Evolutionary conservation across 768 basidiomycete species (phyloP), one percentile per base, ranked within the genome.

Genomic region (Tephrocybe sp.): DNA sequence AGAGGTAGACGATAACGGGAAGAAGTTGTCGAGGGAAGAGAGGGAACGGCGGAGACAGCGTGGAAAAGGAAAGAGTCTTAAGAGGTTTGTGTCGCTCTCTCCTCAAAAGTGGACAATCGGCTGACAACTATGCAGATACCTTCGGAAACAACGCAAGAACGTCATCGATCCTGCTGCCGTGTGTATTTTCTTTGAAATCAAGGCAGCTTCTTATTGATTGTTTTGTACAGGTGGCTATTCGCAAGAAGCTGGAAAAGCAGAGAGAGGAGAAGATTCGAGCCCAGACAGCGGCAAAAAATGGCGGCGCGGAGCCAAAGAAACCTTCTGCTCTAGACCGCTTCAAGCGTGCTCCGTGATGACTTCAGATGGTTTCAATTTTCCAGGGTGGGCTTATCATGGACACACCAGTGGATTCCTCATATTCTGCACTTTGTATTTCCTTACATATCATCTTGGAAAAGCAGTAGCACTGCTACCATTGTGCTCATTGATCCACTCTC

Each of bases 111-210:
- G 14, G 45, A 14, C 18, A 30, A 12, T 45, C 37, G 17, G 14
- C 44, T n/a, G 11, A 30, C 6, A 30, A 30, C 18, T 1, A 40
- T 11, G 23, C 45, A 82, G 80, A 40, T 89, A 84, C 66, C 67
- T 97, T 55, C 79, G 90, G 61, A 97, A 94, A 74, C 90, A 96
- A 68, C 83, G 92, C 65, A 93, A 95, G 76, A 97, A 98, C 62
- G 90, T 98, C 42, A 82, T 98, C 55, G 94, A 98, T 65, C 91
- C 92, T 20, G 77, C 79, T 20, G 77, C 80, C 20, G 88, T 88
- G 54, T 48, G 80, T 73, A 15, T n/a, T 12, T 15, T 36, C 34
- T n/a, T 14, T 30, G 17, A 42, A 10, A 15, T 3, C 40, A 23
- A 11, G 28, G 11, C 28, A 30, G 28, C 11, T 23, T 17, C 34